phyloP scores from a whole-genome alignment of 257 asterid genomes.

The Galeopsis tetrahit region DNA sequence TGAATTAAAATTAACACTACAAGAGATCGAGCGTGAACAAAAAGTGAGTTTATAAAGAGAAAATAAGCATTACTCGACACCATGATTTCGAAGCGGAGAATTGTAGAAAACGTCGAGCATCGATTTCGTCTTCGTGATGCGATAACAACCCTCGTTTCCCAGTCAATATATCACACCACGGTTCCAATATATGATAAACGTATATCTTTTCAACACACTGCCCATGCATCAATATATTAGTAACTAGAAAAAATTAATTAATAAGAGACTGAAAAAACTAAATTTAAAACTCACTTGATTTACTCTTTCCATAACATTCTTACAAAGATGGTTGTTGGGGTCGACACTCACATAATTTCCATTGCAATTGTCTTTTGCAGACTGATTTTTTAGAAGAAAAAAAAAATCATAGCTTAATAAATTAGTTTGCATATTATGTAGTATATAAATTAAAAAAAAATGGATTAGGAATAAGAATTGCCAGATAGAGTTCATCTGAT shows the following conservation, averaged over 20 bases:
- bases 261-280: too few species aligned
- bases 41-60: background rate
- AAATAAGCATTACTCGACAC: slow-evolving; percentile 36
- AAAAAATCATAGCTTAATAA: too few species aligned
- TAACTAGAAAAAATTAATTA: background rate
- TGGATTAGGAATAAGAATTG: background rate
- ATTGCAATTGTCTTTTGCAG: slow-evolving; percentile 33
- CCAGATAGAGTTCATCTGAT: slow-evolving; percentile 22
- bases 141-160: background rate
- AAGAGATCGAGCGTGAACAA: background rate
- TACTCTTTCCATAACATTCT: too few species aligned
- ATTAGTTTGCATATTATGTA: too few species aligned
- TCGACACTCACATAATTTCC: slow-evolving; percentile 16
- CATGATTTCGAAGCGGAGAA: background rate
- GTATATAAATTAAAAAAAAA: too few species aligned
- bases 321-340: too few species aligned
- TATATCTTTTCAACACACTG: slow-evolving; percentile 32
- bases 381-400: slow-evolving; percentile 9
- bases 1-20: background rate
- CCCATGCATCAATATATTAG: background rate
- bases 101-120: slow-evolving; percentile 6
- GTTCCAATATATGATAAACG: slow-evolving; percentile 16
- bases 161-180: slow-evolving; percentile 22
- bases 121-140: slow-evolving; percentile 3
- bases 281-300: too few species aligned